Conservation (phyloP, 768 basidiomycete species). For the Auricularia auricula-judae region DNA sequence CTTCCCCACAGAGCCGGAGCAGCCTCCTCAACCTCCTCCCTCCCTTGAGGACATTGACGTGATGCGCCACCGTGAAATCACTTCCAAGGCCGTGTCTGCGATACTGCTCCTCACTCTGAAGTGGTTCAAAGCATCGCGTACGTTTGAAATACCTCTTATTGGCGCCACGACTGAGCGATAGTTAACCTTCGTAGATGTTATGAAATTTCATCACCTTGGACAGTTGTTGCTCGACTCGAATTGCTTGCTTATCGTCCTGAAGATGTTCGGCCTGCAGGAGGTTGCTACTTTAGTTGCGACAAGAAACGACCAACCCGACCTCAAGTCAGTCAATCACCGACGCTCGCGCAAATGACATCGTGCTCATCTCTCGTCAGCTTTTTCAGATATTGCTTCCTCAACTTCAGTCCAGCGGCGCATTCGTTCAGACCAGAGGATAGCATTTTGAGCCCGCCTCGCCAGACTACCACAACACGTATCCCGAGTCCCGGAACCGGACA, state of each 20-base stretch:
- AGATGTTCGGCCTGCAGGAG: conserved; percentile 98
- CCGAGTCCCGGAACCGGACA: conserved; percentile 47
- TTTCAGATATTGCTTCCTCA: conserved; percentile 84
- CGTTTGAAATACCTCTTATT: conserved; percentile 21
- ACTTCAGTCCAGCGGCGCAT: conserved; percentile 60
- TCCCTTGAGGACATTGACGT: conserved; percentile 89
- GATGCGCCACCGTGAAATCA: conserved; percentile 91
- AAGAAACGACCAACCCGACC: conserved; percentile 77
- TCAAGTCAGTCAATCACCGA: conserved; percentile 46
- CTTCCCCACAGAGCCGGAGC: conserved; percentile 26
- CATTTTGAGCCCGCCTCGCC: conserved; percentile 48
- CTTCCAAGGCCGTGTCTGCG: conserved; percentile 92
- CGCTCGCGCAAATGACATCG: neutral
- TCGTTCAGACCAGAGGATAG: conserved; percentile 51
- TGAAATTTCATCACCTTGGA: conserved; percentile 99
- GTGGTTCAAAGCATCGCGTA: conserved; percentile 99
- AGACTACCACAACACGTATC: conserved; percentile 43
- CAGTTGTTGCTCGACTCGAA: conserved; percentile 93
- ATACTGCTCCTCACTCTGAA: conserved; percentile 83
- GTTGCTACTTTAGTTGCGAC: conserved; percentile 74
- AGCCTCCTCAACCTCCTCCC: conserved; percentile 51
- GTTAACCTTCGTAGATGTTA: conserved; percentile 51
- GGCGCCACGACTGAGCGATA: neutral
- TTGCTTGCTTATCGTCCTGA: conserved; percentile 82
- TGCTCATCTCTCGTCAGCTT: conserved; percentile 44